Conservation (phyloP, 1,284 basidiomycete genomes). For the Nidula niveotomentosa region DNA sequence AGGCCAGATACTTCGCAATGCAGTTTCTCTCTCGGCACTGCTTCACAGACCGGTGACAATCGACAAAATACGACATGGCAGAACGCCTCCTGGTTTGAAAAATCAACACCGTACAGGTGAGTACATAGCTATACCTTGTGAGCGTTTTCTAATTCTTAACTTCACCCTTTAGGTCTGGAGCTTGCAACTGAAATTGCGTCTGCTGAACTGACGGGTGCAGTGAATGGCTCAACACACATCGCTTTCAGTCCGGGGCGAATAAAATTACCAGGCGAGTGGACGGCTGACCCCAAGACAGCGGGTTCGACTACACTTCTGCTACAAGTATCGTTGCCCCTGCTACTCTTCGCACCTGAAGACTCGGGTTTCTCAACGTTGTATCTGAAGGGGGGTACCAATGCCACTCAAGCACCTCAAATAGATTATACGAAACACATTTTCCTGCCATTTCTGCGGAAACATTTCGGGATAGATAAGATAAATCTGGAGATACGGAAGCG, state of each 20-base stretch:
- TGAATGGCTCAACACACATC: constrained; percentile 47
- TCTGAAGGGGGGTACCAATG: constrained; percentile 71
- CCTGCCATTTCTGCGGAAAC: constrained; percentile 59
- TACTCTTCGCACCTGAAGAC: constrained; percentile 47
- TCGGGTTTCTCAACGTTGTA: constrained; percentile 35
- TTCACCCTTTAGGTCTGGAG: constrained; percentile 45
- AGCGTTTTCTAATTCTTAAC: background rate
- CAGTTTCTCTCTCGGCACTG: constrained; percentile 60
- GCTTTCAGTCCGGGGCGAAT: constrained; percentile 51
- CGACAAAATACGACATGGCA: constrained; percentile 54
- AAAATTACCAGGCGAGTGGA: constrained; percentile 40
- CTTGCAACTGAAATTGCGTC: constrained; percentile 59
- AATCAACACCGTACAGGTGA: constrained; percentile 68
- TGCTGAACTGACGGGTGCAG: constrained; percentile 49
- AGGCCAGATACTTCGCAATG: constrained; percentile 70
- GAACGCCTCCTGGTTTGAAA: constrained; percentile 61
- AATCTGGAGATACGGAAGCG: constrained; percentile 47
- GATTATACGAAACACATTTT: constrained; percentile 67
- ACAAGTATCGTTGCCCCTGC: constrained; percentile 68
- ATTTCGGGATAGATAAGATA: constrained; percentile 45
- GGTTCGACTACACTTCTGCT: constrained; percentile 68
- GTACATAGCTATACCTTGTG: constrained; percentile 10
- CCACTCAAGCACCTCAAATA: constrained; percentile 63
- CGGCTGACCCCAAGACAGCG: constrained; percentile 65
- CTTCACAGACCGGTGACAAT: constrained; percentile 57